Percentiles rank a stretch among this genome's conserved stretches.
Conservation (phyloP, 1,284 basidiomycete genomes). For the Prillingera fragicola region DNA sequence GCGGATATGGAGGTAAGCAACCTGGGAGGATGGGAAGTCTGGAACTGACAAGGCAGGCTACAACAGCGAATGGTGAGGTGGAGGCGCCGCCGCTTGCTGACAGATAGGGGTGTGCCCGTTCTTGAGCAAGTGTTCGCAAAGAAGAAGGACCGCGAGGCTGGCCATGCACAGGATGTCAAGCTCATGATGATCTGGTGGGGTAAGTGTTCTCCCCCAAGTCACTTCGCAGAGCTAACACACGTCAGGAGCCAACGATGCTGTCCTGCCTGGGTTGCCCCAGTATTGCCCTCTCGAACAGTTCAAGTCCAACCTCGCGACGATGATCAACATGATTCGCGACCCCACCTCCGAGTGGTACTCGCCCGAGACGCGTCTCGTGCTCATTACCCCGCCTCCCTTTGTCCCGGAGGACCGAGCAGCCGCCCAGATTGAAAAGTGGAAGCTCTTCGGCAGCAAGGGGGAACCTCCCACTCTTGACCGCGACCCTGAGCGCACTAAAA, state of each 20-base stretch:
- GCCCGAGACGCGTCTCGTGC: constrained; percentile 66
- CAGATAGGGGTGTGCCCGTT: constrained; percentile 59
- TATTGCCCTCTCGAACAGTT: constrained; percentile 61
- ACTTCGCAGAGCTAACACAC: constrained; percentile 4
- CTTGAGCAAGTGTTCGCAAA: constrained; percentile 65
- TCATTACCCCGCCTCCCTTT: constrained; percentile 79
- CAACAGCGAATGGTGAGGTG: constrained; percentile 62
- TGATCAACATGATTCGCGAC: constrained; percentile 60
- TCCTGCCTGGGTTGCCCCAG: constrained; percentile 51
- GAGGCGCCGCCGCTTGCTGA: neutral
- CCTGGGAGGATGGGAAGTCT: too few relatives aligned
- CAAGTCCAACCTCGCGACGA: constrained; percentile 59
- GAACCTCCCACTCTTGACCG: constrained; percentile 52
- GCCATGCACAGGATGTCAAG: constrained; percentile 56
- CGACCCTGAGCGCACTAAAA: constrained; percentile 57
- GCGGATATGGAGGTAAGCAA: constrained; percentile 54
- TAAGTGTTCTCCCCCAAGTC: constrained; percentile 13
- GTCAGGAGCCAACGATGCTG: constrained; percentile 66
- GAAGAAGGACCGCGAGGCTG: constrained; percentile 51
- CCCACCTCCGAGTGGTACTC: constrained; percentile 63
- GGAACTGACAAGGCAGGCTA: constrained; percentile 55
- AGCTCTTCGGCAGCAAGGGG: constrained; percentile 30
- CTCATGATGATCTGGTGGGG: constrained; percentile 83
- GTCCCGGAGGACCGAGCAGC: constrained; percentile 53
- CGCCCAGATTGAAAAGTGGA: constrained; percentile 44